phyloP scores from a whole-genome alignment of 2,329 filamentous ascomycete genomes.

The Colletotrichum musicola region DNA sequence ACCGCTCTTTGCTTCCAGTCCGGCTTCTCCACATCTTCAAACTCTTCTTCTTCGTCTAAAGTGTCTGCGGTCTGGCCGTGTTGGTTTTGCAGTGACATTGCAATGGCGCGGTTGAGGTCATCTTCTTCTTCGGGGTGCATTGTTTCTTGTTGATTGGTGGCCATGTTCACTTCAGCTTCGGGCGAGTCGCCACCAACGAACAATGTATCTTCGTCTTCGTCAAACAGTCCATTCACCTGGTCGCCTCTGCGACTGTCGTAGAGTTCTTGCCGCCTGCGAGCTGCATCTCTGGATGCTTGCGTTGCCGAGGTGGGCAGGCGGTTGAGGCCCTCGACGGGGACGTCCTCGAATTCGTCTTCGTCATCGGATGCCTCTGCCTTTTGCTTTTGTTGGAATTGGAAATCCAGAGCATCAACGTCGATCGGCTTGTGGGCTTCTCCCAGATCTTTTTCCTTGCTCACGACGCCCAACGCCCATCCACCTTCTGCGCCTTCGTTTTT shows the following conservation, averaged over 20 bases:
- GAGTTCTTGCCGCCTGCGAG: constrained; percentile 19
- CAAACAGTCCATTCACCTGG: constrained; percentile 43
- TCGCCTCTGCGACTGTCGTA: constrained; percentile 21
- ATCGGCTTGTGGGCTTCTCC: constrained; percentile 90
- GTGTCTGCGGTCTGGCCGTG: constrained; percentile 55
- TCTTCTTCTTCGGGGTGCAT: constrained; percentile 59
- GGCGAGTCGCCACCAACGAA: constrained; percentile 60
- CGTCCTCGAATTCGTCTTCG: constrained; percentile 89
- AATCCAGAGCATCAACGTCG: constrained; percentile 80
- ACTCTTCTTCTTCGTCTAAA: constrained; percentile 57
- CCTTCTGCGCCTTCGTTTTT: constrained; percentile 96
- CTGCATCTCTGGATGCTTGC: constrained; percentile 14
- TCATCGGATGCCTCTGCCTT: constrained; percentile 71
- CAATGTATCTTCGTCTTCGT: constrained; percentile 65
- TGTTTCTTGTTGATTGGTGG: constrained; percentile 49
- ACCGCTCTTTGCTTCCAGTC: constrained; percentile 70
- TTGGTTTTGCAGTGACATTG: constrained; percentile 82
- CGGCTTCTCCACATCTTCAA: constrained; percentile 66
- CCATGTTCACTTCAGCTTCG: constrained; percentile 27
- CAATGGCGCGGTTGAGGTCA: constrained; percentile 85
- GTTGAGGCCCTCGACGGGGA: constrained; percentile 91
- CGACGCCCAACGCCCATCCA: constrained; percentile 95
- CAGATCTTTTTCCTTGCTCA: constrained; percentile 84
- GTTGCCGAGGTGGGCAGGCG: constrained; percentile 68
- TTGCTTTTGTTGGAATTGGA: constrained; percentile 68